These are phyloP conservation scores for Zalaria sp. DNA, from an alignment of 2,329 filamentous ascomycete species.

Conservation along the genomic window DNA sequence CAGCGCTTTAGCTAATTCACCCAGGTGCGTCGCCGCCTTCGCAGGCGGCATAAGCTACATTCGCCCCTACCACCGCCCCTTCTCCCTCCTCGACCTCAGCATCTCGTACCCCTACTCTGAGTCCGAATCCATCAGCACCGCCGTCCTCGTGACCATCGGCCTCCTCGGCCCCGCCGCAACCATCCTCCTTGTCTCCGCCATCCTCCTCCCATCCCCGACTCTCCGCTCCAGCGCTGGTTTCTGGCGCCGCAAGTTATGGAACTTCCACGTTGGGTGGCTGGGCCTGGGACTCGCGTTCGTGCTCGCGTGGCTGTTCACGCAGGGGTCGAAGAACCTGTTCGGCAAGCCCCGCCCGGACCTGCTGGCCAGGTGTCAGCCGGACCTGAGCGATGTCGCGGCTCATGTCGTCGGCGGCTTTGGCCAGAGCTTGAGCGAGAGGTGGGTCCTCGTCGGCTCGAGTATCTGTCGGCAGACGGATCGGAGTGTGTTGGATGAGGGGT, in stretches of 20 bases:
- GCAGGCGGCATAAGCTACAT: constrained; percentile 41
- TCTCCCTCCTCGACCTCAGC: constrained; percentile 56
- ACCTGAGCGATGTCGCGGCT: constrained; percentile 44
- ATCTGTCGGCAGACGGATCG: constrained; percentile 60
- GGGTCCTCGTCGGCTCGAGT: constrained; percentile 55
- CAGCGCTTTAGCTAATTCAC: neutral
- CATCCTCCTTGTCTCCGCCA: constrained; percentile 53
- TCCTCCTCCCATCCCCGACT: constrained; percentile 36
- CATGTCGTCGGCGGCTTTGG: constrained; percentile 51
- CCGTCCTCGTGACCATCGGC: constrained; percentile 49
- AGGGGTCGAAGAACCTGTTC: constrained; percentile 66
- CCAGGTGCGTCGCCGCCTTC: constrained; percentile 10
- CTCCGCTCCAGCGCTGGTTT: constrained; percentile 43
- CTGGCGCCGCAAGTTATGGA: constrained; percentile 79
- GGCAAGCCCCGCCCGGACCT: constrained; percentile 52
- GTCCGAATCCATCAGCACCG: constrained; percentile 57
- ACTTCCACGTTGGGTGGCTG: constrained; percentile 72
- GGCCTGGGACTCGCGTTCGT: constrained; percentile 62
- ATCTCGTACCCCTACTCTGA: constrained; percentile 66
- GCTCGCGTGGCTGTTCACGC: constrained; percentile 64
- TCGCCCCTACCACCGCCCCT: constrained; percentile 54
- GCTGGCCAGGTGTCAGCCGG: constrained; percentile 60
- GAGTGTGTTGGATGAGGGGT: constrained; percentile 59
- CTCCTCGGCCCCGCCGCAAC: constrained; percentile 51
- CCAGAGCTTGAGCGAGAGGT: constrained; percentile 36